phyloP scores from a whole-genome alignment of 108 stramenopile species.

The Nitzschia sp. region DNA sequence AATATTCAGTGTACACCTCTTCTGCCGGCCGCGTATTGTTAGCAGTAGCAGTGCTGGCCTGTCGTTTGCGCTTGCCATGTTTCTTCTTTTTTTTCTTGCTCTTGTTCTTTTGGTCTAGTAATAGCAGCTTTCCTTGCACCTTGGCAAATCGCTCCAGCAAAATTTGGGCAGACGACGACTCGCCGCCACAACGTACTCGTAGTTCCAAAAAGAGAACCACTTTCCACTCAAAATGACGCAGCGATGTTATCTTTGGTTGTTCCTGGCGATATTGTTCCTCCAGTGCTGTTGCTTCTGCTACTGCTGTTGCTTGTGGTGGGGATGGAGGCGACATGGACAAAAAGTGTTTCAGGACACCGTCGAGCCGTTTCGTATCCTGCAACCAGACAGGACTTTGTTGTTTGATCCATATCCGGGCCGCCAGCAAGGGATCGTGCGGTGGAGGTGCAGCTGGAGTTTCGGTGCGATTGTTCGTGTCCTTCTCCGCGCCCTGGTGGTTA shows the following conservation, averaged over 20 bases:
- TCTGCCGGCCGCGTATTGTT: background rate
- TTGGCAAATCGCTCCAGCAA: conserved; percentile 6
- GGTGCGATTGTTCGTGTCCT: too few relatives aligned
- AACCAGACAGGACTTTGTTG: background rate
- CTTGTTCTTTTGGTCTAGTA: too few relatives aligned
- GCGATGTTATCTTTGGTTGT: background rate
- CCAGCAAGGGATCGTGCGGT: background rate
- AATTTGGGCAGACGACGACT: background rate
- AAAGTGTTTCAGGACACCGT: background rate
- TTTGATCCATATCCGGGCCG: conserved; percentile 4
- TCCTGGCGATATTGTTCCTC: too few relatives aligned
- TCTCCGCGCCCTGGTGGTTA: too few relatives aligned
- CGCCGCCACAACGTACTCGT: background rate
- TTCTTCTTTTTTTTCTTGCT: background rate
- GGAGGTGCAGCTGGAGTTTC: background rate
- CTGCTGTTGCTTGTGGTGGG: background rate
- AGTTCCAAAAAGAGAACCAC: conserved; percentile 8
- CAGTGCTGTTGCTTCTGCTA: background rate
- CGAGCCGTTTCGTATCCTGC: background rate
- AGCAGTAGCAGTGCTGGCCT: background rate
- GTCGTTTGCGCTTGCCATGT: background rate
- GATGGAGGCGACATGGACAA: background rate
- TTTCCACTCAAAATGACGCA: conserved; percentile 11
- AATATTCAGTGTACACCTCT: background rate
- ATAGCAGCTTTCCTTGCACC: background rate